Conservation (phyloP, 2,329 filamentous ascomycete species). For the Aspergillus vadensis region DNA sequence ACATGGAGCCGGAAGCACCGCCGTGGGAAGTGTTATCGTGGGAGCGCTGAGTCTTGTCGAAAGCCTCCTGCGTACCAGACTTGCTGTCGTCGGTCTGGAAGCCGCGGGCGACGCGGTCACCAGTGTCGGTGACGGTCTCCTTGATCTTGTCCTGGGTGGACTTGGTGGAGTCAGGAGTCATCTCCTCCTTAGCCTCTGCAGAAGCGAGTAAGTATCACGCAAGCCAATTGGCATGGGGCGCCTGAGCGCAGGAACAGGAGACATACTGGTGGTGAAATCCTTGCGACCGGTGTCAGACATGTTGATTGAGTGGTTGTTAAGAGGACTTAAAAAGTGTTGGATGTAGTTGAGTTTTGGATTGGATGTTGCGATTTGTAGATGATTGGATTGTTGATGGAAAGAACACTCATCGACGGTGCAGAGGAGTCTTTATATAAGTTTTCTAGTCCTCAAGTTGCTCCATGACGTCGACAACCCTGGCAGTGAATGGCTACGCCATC, state of each 20-base stretch:
- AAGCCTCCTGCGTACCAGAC: slow-evolving; percentile 54
- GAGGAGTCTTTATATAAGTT: slow-evolving; percentile 28
- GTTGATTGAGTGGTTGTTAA: slow-evolving; percentile 33
- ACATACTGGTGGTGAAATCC: slow-evolving; percentile 56
- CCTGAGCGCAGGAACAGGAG: neutral
- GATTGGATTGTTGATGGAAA: slow-evolving; percentile 11
- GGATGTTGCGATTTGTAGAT: neutral
- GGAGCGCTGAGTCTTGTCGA: slow-evolving; percentile 53
- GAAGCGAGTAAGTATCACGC: slow-evolving; percentile 25
- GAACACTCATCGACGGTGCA: neutral
- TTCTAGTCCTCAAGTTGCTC: neutral
- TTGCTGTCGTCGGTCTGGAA: slow-evolving; percentile 57
- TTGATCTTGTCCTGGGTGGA: slow-evolving; percentile 62
- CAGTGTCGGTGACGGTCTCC: slow-evolving; percentile 58
- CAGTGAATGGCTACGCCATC: neutral
- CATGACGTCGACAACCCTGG: slow-evolving; percentile 24
- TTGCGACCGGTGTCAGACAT: slow-evolving; percentile 67
- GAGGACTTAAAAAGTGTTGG: neutral
- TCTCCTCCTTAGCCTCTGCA: slow-evolving; percentile 57
- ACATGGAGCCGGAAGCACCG: slow-evolving; percentile 44
- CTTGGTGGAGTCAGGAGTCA: slow-evolving; percentile 63
- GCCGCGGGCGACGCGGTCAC: slow-evolving; percentile 58
- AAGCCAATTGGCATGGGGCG: neutral
- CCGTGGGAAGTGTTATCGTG: slow-evolving; percentile 46
- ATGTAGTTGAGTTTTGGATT: neutral